These are phyloP conservation scores for Bondarzewia mesenterica DNA, from an alignment of 1,284 basidiomycete species.

Conservation along the genomic window DNA sequence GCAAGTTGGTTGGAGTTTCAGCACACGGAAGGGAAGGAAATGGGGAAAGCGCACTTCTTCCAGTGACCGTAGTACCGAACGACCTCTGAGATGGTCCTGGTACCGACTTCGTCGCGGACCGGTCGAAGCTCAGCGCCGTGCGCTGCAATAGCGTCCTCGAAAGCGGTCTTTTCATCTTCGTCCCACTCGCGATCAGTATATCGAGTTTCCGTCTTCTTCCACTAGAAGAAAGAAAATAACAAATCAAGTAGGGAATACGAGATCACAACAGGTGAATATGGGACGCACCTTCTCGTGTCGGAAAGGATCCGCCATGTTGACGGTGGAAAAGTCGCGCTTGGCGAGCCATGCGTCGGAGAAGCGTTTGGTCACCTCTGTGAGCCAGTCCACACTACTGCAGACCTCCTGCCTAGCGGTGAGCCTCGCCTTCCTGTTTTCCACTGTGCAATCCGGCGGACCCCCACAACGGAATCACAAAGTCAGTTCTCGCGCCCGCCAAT, in stretches of 20 bases:
- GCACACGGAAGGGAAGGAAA: not conserved
- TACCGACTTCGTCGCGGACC: constrained; percentile 67
- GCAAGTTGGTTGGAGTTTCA: not conserved
- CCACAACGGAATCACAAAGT: no score
- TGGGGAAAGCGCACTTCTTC: constrained; percentile 58
- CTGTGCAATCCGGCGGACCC: no score
- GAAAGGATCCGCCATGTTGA: constrained; percentile 52
- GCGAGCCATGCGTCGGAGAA: constrained; percentile 56
- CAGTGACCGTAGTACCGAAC: constrained; percentile 81
- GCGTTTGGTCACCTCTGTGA: constrained; percentile 63
- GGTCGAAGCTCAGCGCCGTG: constrained; percentile 75
- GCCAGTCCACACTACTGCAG: constrained; percentile 61
- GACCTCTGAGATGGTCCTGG: constrained; percentile 65
- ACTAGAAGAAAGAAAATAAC: constrained; percentile 32
- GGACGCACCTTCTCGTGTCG: constrained; percentile 50
- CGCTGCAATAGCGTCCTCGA: constrained; percentile 65
- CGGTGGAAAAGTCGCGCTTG: constrained; percentile 44
- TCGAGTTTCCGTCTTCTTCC: constrained; percentile 61
- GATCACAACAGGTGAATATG: not conserved
- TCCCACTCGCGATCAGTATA: constrained; percentile 70
- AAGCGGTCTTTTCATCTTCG: constrained; percentile 60
- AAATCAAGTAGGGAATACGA: constrained; percentile 2
- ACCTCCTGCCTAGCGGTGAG: constrained; percentile 44
- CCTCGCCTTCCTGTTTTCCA: constrained; percentile 49
- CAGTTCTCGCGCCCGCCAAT: no score